Evolutionary conservation across 257 asterid species (phyloP).

Genomic region (Lycium barbarum): DNA sequence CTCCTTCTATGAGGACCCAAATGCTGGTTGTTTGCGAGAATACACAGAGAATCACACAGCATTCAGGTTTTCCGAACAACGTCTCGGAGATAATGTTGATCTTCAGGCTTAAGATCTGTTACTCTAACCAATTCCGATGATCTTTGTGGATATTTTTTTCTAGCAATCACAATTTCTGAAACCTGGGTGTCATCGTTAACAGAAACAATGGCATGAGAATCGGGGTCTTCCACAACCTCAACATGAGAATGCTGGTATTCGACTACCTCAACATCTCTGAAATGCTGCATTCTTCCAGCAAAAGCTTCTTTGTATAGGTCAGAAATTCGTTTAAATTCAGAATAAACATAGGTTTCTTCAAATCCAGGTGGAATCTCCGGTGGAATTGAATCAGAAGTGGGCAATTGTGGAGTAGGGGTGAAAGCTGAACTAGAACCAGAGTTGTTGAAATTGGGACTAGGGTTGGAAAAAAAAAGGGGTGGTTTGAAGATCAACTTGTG

Average conservation of each 20-base stretch:
- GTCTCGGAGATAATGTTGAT: slow-evolving; percentile 53
- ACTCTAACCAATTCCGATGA: slow-evolving; percentile 83
- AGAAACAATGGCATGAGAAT: no score
- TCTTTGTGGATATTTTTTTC: slow-evolving; percentile 51
- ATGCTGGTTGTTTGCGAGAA: slow-evolving; percentile 36
- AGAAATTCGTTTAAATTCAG: neutral
- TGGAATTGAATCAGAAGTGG: no score
- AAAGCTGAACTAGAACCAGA: no score
- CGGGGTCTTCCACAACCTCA: no score
- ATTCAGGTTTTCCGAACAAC: slow-evolving; percentile 64
- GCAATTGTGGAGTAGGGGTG: no score
- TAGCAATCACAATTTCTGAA: slow-evolving; percentile 44
- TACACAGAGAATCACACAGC: slow-evolving; percentile 35
- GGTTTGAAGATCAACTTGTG: slow-evolving; percentile 25
- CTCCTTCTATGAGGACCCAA: slow-evolving; percentile 37
- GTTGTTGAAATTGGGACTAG: neutral
- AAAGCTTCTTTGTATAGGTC: slow-evolving; percentile 54
- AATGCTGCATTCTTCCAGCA: neutral
- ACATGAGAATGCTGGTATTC: no score
- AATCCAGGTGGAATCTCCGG: no score
- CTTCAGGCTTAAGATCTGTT: slow-evolving; percentile 65
- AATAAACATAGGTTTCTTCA: no score
- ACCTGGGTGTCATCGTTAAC: slow-evolving; percentile 37
- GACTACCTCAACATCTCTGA: no score
- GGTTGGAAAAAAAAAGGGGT: slow-evolving; percentile 28